Conservation (phyloP, 306 rosid genomes). For the Cicer arietinum region DNA sequence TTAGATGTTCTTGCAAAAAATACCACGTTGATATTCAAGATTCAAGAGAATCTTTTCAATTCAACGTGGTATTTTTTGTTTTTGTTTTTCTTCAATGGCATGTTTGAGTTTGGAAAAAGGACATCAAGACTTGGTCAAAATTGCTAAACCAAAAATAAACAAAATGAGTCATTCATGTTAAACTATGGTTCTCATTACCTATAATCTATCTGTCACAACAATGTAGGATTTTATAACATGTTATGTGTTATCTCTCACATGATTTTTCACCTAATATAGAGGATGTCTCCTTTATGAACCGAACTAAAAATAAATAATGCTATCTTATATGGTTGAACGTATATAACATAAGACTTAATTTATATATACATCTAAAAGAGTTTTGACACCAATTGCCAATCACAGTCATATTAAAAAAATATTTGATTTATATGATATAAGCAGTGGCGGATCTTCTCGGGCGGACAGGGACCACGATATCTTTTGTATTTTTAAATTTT, state of each 20-base stretch:
- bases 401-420: no score
- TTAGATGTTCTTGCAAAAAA: constrained; percentile 41
- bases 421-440: no score
- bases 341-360: no score
- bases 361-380: no score
- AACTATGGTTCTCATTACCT: constrained; percentile 39
- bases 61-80: constrained; percentile 45
- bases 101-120: constrained; percentile 40
- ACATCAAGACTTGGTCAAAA: constrained; percentile 56
- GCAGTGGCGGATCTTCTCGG: no score
- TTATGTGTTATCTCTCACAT: neutral
- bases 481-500: no score
- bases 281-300: constrained; percentile 29
- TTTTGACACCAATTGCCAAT: no score
- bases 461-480: no score
- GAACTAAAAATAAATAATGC: constrained; percentile 30
- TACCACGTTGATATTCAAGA: constrained; percentile 53
- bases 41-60: constrained; percentile 43
- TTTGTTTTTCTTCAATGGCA: constrained; percentile 44
- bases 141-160: constrained; percentile 45
- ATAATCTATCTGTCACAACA: constrained; percentile 33
- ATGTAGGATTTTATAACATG: neutral
- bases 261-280: constrained; percentile 28
- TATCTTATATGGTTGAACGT: neutral
- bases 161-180: constrained; percentile 34